Conservation (phyloP, 2,329 filamentous ascomycete genomes). For the Aureobasidium sp. region DNA sequence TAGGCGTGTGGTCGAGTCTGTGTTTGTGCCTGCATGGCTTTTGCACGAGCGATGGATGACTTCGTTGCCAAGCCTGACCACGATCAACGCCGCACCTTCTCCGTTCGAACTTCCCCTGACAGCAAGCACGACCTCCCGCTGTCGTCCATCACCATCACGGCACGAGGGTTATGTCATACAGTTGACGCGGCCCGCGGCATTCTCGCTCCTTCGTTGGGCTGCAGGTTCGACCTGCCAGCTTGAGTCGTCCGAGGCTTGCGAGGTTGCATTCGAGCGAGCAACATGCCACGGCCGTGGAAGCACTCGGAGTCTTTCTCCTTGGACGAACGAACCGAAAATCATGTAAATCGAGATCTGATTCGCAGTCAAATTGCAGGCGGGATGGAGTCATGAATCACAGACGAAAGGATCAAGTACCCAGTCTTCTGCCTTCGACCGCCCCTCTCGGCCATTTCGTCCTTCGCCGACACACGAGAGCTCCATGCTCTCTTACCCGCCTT, state of each 20-base stretch:
- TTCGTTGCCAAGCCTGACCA: background rate
- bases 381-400: background rate
- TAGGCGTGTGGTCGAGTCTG: background rate
- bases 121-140: conserved; percentile 7
- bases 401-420: background rate
- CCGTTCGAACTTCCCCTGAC: background rate
- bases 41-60: background rate
- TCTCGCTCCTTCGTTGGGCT: background rate
- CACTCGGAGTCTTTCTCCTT: background rate
- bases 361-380: background rate
- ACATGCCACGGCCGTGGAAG: background rate
- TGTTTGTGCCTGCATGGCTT: background rate
- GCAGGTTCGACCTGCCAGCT: background rate
- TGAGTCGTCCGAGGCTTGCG: background rate
- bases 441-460: background rate
- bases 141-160: conserved; percentile 4
- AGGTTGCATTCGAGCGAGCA: background rate
- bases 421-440: background rate
- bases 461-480: background rate
- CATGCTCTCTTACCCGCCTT: background rate
- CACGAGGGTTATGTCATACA: background rate
- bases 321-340: background rate
- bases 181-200: conserved; percentile 6
- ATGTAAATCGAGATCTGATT: background rate
- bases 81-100: background rate